These are phyloP conservation scores for Trypanosoma brucei DNA, from an alignment of 208 protist species.

Conservation along the genomic window DNA sequence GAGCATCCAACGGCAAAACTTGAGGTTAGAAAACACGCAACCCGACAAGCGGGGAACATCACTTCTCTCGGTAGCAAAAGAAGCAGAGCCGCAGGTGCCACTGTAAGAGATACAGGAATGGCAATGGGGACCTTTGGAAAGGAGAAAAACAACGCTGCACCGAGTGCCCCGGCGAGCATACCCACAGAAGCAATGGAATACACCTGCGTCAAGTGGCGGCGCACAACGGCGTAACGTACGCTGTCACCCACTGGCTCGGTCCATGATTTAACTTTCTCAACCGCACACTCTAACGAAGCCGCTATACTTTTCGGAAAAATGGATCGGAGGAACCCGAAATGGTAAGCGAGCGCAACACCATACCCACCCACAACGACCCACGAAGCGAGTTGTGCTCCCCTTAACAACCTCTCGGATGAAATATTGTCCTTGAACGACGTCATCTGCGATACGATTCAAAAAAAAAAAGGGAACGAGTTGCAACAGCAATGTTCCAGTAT, in stretches of 20 bases:
- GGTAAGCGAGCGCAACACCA: constrained; percentile 50
- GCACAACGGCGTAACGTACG: constrained; percentile 34
- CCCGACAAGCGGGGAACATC: constrained; percentile 35
- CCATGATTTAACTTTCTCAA: constrained; percentile 48
- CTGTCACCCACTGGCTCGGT: constrained; percentile 60
- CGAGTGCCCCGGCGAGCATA: constrained; percentile 39
- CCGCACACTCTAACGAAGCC: constrained; percentile 29
- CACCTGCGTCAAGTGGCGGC: constrained; percentile 44
- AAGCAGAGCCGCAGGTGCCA: constrained; percentile 39
- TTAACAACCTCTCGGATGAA: constrained; percentile 4
- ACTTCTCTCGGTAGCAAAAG: constrained; percentile 34
- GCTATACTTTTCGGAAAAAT: constrained; percentile 29
- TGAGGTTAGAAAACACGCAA: constrained; percentile 37
- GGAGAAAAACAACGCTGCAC: constrained; percentile 39
- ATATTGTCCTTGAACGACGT: neutral
- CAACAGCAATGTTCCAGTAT: neutral
- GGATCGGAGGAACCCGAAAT: constrained; percentile 34
- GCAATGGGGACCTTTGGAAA: constrained; percentile 52
- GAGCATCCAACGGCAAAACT: constrained; percentile 56
- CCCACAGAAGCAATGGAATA: constrained; percentile 47
- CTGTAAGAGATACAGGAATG: constrained; percentile 40
- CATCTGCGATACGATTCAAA: neutral
- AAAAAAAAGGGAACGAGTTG: neutral
- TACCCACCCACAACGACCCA: constrained; percentile 57
- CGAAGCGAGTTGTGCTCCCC: constrained; percentile 35